Conservation (phyloP, 352 stramenopile genomes). For the Phytophthora aleatoria region DNA sequence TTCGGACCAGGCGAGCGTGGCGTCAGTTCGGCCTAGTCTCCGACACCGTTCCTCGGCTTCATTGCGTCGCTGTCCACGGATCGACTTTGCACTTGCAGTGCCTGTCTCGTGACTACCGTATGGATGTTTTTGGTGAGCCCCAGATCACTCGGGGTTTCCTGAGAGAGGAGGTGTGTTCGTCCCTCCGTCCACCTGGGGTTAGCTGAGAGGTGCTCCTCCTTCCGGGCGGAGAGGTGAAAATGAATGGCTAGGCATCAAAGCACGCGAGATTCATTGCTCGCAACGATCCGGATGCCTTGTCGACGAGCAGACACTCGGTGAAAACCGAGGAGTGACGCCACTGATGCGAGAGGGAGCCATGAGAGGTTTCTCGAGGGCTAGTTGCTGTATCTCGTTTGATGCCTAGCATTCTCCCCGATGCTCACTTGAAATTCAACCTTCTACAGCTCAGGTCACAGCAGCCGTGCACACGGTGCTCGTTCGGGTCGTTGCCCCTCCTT, state of each 20-base stretch:
- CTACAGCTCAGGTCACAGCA: slow-evolving; percentile 21
- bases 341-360: slow-evolving; percentile 12
- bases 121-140: slow-evolving; percentile 18
- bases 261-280: slow-evolving; percentile 14
- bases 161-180: slow-evolving; percentile 16
- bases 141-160: slow-evolving; percentile 26
- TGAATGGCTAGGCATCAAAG: slow-evolving; percentile 22
- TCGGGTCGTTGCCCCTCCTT: not conserved
- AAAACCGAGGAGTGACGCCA: slow-evolving; percentile 20
- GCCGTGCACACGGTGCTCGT: slow-evolving; percentile 4
- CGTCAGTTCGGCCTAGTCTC: slow-evolving; percentile 22
- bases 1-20: slow-evolving; percentile 11
- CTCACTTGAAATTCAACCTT: slow-evolving; percentile 31
- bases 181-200: slow-evolving; percentile 12
- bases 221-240: slow-evolving; percentile 14
- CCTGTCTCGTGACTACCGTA: slow-evolving; percentile 19
- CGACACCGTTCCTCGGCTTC: slow-evolving; percentile 6
- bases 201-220: slow-evolving; percentile 18
- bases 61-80: not conserved
- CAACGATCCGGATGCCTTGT: slow-evolving; percentile 10
- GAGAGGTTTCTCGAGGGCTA: slow-evolving; percentile 10
- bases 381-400: not conserved
- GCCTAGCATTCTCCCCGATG: not conserved
- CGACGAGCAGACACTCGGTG: slow-evolving; percentile 26
- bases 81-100: slow-evolving; percentile 8